These are phyloP conservation scores for Trichoderma simmonsii DNA, from an alignment of 2,329 filamentous ascomycete species.

Conservation along the genomic window DNA sequence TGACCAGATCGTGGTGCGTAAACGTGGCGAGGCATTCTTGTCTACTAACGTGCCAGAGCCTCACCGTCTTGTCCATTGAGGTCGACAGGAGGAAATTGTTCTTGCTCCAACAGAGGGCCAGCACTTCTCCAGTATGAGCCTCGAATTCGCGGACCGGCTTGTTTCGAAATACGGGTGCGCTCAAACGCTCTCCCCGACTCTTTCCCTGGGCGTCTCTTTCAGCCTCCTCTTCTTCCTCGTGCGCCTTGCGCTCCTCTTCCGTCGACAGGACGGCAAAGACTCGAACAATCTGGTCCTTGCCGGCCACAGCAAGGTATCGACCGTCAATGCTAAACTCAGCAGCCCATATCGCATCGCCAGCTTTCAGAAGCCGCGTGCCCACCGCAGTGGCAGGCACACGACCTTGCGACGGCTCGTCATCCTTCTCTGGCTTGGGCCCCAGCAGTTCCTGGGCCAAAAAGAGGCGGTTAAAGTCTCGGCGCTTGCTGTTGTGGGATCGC, in stretches of 20 bases:
- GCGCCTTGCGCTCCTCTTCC: slow-evolving; percentile 69
- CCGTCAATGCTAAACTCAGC: slow-evolving; percentile 92
- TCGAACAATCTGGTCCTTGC: slow-evolving; percentile 79
- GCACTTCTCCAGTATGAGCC: slow-evolving; percentile 79
- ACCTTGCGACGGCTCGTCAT: slow-evolving; percentile 27
- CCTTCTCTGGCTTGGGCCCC: slow-evolving; percentile 46
- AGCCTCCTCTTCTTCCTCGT: slow-evolving; percentile 60
- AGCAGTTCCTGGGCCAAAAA: slow-evolving; percentile 91
- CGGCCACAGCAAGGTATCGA: slow-evolving; percentile 85
- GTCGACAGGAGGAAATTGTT: slow-evolving; percentile 96
- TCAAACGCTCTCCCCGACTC: slow-evolving; percentile 59
- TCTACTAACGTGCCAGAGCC: slow-evolving; percentile 86
- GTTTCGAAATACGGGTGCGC: slow-evolving; percentile 83
- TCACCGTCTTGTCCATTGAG: slow-evolving; percentile 96
- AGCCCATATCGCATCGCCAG: slow-evolving; percentile 78
- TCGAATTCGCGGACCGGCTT: slow-evolving; percentile 76
- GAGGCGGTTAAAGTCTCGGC: slow-evolving; percentile 76
- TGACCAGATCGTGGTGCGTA: slow-evolving; percentile 92
- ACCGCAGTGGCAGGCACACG: slow-evolving; percentile 37
- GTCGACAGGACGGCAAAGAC: slow-evolving; percentile 88
- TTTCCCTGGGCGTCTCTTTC: slow-evolving; percentile 43
- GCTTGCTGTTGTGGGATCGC: slow-evolving; percentile 74
- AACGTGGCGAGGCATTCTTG: slow-evolving; percentile 88
- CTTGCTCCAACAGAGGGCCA: slow-evolving; percentile 97
- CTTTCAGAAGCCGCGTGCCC: slow-evolving; percentile 41